A percentile compares a stretch with the other conserved stretches of the same genome.
Evolutionary conservation across 257 asterid genomes (phyloP).

Genomic region (Euphrasia confusa): DNA sequence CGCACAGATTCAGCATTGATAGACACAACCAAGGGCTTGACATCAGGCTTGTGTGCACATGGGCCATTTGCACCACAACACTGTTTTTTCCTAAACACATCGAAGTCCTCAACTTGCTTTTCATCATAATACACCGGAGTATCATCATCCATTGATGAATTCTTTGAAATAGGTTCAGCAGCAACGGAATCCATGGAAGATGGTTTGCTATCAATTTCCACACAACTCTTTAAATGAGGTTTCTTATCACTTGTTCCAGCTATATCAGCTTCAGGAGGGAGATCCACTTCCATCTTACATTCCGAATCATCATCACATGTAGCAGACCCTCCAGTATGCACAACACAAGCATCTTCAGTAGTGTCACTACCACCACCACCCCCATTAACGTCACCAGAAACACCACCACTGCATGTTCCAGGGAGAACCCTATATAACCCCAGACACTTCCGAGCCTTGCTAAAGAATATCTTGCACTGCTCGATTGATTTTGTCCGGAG

Average conservation of each 20-base stretch:
- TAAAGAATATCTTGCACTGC: slow-evolving; percentile 82
- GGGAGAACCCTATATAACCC: slow-evolving; percentile 55
- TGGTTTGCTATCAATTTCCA: slow-evolving; percentile 25
- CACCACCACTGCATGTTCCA: slow-evolving; percentile 32
- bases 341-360: slow-evolving; percentile 58
- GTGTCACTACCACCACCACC: slow-evolving; percentile 67
- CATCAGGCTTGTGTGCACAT: slow-evolving; percentile 25
- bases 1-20: slow-evolving; percentile 24
- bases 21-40: slow-evolving; percentile 23
- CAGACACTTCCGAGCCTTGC: slow-evolving; percentile 84
- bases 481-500: slow-evolving; percentile 70
- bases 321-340: slow-evolving; percentile 37
- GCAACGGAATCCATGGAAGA: slow-evolving; percentile 34
- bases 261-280: slow-evolving; percentile 34
- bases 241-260: slow-evolving; percentile 28
- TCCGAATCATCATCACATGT: slow-evolving; percentile 42
- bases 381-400: slow-evolving; percentile 42
- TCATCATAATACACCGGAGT: slow-evolving; percentile 25
- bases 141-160: slow-evolving; percentile 25
- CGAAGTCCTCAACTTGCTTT: slow-evolving; percentile 35
- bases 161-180: slow-evolving; percentile 28
- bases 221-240: slow-evolving; percentile 38
- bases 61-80: slow-evolving; percentile 29
- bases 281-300: slow-evolving; percentile 38
- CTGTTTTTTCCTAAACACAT: slow-evolving; percentile 25